Evolutionary conservation across 2,329 filamentous ascomycete genomes (phyloP), one percentile per base, ranked within the genome.

Genomic region (Neopestalotiopsis sp.): DNA sequence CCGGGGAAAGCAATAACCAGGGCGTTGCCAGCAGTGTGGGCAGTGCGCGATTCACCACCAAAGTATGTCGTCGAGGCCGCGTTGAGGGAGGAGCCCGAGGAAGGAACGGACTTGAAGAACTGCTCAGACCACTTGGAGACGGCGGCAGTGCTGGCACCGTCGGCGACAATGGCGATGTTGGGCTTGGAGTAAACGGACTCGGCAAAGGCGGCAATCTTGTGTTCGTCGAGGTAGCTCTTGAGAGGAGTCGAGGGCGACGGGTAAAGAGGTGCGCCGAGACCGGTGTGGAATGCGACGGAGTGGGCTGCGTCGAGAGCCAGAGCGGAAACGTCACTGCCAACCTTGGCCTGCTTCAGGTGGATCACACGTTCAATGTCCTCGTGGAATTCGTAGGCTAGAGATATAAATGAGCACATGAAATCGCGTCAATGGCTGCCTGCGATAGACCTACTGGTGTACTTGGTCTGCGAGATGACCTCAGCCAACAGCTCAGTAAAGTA

Each of bases 401-500:
- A 56, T 17, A 40, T 56, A 38, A 67, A 68, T 76, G 63, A 74
- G 70, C 66, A 70, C 53, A 66, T 14, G 65, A 59, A 69, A 13
- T 61, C 42, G 38, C 49, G 49, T 64, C 71, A 72, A 70, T 68
- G 66, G 65, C 69, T 67, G 38, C 45, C 69, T 67, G 38, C 45
- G 67, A 71, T 65, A 72, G 61, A 81, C 89, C 83, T 84, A 92
- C 90, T 87, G 73, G 91, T 90, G 82, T 94, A 99, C 85, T 94
- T 96, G 76, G 95, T 97, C 83, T 93, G 86, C 71, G 92, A 91
- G 78, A 96, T 88, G 77, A 98, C 93, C 87, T 99, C 97, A 79
- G 92, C 94, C 75, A 99, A 89, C 74, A 99, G 88, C 87, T 99
- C 96, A 78, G 94, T 90, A 82, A 97, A 99, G 89, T 98, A 99